phyloP scores from a whole-genome alignment of 2,329 filamentous ascomycete genomes.

The Ceratocystiopsis minuta region DNA sequence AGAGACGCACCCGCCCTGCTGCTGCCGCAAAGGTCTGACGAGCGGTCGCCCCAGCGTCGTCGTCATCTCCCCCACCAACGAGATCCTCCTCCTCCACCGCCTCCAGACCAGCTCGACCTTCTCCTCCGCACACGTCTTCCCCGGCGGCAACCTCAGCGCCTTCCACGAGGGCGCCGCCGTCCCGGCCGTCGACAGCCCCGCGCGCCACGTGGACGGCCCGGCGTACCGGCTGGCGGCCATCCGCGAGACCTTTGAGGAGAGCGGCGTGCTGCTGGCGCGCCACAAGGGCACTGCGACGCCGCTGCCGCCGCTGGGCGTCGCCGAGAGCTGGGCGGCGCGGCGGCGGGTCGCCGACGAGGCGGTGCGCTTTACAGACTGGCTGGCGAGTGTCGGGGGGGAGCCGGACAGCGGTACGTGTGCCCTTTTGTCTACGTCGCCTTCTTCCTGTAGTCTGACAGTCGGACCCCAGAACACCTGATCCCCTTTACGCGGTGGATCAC shows the following conservation, averaged over 20 bases:
- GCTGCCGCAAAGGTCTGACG: too few species aligned
- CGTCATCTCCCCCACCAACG: slow-evolving; percentile 68
- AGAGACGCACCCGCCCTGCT: not conserved
- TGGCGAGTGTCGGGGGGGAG: slow-evolving; percentile 33
- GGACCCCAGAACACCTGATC: slow-evolving; percentile 41
- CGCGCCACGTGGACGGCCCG: slow-evolving; percentile 49
- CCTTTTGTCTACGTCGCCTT: not conserved
- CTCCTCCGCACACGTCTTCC: slow-evolving; percentile 86
- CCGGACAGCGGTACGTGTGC: slow-evolving; percentile 42
- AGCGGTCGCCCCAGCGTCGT: slow-evolving; percentile 47
- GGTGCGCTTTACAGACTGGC: slow-evolving; percentile 49
- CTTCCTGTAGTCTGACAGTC: not conserved
- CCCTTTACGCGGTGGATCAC: slow-evolving; percentile 92
- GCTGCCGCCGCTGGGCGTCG: slow-evolving; percentile 42
- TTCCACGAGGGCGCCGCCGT: slow-evolving; percentile 51
- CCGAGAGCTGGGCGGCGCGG: slow-evolving; percentile 46
- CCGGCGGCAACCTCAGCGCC: slow-evolving; percentile 66
- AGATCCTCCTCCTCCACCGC: slow-evolving; percentile 74
- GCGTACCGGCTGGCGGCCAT: slow-evolving; percentile 71
- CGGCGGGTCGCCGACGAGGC: slow-evolving; percentile 49
- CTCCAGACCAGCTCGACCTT: slow-evolving; percentile 71
- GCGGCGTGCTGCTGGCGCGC: slow-evolving; percentile 66
- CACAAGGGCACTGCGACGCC: too few species aligned
- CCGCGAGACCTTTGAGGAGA: slow-evolving; percentile 88
- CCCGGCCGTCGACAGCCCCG: slow-evolving; percentile 25